Evolutionary conservation across 352 stramenopile genomes (phyloP).

Genomic region (Blastocystis sp.): DNA sequence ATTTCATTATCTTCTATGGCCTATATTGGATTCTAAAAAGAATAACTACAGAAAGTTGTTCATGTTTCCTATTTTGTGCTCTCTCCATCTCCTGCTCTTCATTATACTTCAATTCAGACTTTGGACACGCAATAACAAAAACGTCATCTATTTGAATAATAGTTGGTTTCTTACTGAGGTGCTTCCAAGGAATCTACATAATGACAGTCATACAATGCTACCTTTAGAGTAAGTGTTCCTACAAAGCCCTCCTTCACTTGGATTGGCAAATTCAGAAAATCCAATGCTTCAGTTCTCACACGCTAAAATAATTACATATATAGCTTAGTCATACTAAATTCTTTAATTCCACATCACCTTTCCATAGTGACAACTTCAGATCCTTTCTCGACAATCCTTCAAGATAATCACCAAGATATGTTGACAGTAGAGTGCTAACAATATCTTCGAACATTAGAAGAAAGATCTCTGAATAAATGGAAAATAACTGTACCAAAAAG

Average conservation of each 20-base stretch:
- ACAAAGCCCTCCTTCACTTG: conserved; percentile 60
- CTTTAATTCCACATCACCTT: conserved; percentile 61
- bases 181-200: conserved; percentile 55
- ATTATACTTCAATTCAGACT: conserved; percentile 42
- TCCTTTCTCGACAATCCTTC: conserved; percentile 56
- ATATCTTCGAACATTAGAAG: conserved; percentile 61
- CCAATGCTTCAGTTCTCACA: conserved; percentile 35
- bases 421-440: conserved; percentile 57
- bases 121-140: conserved; percentile 58
- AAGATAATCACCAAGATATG: conserved; percentile 60
- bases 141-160: conserved; percentile 32
- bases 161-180: conserved; percentile 40
- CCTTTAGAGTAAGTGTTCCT: conserved; percentile 44
- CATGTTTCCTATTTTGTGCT: not conserved
- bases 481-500: not conserved
- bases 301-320: not conserved
- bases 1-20: conserved; percentile 53
- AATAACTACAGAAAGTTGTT: conserved; percentile 4
- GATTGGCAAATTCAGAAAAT: conserved; percentile 62
- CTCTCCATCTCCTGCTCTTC: not conserved
- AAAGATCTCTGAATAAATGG: not conserved
- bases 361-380: conserved; percentile 59
- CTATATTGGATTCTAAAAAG: not conserved
- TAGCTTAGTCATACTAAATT: not conserved
- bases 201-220: not conserved